A percentile compares a stretch with the other conserved stretches of the same genome.
phyloP scores from a whole-genome alignment of 2,329 filamentous ascomycete species.

The Byssothecium circinans region DNA sequence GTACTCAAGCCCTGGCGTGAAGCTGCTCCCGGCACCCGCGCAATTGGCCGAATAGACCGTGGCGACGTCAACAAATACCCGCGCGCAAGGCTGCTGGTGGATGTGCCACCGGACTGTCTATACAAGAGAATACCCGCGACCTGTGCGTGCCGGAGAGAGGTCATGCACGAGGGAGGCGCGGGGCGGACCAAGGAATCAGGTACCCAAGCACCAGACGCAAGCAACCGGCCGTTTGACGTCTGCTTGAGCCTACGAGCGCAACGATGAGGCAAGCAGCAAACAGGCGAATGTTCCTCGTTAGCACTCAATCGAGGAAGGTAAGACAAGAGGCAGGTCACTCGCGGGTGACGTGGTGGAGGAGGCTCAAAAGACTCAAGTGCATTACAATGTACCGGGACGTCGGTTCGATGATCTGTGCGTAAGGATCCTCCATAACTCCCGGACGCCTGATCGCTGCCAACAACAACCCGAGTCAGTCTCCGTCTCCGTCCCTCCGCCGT shows the following conservation, averaged over 20 bases:
- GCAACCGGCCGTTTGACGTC: not conserved
- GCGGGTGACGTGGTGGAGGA: not conserved
- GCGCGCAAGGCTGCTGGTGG: constrained; percentile 6
- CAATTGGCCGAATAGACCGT: constrained; percentile 14
- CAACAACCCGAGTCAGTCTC: not conserved
- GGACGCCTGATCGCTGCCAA: not conserved
- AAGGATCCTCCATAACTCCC: not conserved
- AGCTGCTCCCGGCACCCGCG: constrained; percentile 13
- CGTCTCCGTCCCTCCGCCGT: constrained; percentile 19
- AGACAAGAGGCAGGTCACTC: not conserved
- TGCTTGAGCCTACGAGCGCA: not conserved
- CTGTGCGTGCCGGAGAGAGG: constrained; percentile 10
- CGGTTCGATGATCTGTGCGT: not conserved
- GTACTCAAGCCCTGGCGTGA: constrained; percentile 6
- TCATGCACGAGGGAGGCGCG: constrained; percentile 34
- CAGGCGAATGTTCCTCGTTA: too few relatives aligned
- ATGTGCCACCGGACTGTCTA: not conserved
- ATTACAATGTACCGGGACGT: too few relatives aligned
- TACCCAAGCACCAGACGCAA: not conserved
- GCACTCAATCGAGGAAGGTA: too few relatives aligned
- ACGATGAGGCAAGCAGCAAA: constrained; percentile 2
- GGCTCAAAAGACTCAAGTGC: not conserved
- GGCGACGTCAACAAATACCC: constrained; percentile 9
- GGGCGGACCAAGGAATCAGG: constrained; percentile 5
- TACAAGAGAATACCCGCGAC: not conserved